Evolutionary conservation across 345 rosid genomes (phyloP).

Genomic region (Eutrema yunnanense): DNA sequence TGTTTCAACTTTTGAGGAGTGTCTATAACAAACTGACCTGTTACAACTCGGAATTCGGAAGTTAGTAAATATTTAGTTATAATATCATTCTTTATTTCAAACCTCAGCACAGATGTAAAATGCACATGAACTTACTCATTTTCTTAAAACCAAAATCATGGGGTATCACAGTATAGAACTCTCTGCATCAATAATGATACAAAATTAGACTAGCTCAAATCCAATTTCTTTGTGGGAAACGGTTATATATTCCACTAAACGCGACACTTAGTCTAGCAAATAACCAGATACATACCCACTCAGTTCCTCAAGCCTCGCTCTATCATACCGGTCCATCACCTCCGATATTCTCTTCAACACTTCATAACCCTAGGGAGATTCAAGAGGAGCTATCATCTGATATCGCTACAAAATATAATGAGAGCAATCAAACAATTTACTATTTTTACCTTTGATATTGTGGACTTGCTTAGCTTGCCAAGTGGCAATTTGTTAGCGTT

Average conservation of each 20-base stretch:
- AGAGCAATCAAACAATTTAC: not conserved
- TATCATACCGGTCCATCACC: conserved; percentile 42
- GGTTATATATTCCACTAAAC: not conserved
- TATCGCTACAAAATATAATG: not conserved
- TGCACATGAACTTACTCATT: conserved; percentile 55
- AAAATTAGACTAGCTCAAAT: conserved; percentile 1
- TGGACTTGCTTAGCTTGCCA: conserved; percentile 83
- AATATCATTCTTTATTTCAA: not conserved
- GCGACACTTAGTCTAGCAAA: not conserved
- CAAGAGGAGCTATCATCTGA: conserved; percentile 10
- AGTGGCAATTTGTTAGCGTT: conserved; percentile 91
- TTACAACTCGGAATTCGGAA: conserved; percentile 24
- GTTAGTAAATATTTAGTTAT: conserved; percentile 6
- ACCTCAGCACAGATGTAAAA: not conserved
- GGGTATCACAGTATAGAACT: conserved; percentile 86
- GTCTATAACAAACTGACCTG: conserved; percentile 86
- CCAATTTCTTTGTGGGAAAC: not conserved
- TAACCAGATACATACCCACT: conserved; percentile 55
- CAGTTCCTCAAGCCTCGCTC: conserved; percentile 56
- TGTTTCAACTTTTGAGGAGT: conserved; percentile 76
- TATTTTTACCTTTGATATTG: conserved; percentile 35
- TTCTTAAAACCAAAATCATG: conserved; percentile 87
- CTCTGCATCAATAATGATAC: conserved; percentile 41
- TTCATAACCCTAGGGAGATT: conserved; percentile 62
- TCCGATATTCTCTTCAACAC: conserved; percentile 72